Evolutionary conservation across 202 grass and related monocot genomes (phyloP), one percentile per base, ranked within the genome.

Genomic region (Digitaria exilis): DNA sequence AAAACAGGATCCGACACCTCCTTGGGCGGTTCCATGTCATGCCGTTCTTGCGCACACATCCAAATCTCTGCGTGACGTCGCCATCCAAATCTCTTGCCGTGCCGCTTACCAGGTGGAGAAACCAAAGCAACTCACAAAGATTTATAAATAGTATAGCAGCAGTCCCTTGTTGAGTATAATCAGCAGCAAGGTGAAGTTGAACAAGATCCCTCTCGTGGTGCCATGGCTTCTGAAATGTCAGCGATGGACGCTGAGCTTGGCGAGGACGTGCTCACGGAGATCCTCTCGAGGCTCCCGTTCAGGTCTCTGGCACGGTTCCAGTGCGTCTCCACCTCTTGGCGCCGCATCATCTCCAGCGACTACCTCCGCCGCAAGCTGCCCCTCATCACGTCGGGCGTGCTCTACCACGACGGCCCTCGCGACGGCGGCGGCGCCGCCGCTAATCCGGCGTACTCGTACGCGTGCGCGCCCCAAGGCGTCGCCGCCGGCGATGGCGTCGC

Each of bases 291-390:
- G 83, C 74, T 98, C 22, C 96, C 96, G n/a, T 50, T 77, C 82
- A 94, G 85, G 84, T 90, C 96, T 15, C 73, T 98, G 80, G 94
- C 88, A 37, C 79, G 91, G 60, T 95, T 91, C 88, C 90, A 88
- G 56, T 94, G 91, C 75, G 96, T 98, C 54, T 93, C 87, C 41
- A 95, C 85, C 24, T 41, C 89, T 2, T 98, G 96, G 96, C 64
- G 42, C 5, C 24, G 73, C 55, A 88, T 95, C 45, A 93, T 98
- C 89, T 79, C 93, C 41, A 86, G 87, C 78, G 86, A 95, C 61
- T 86, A 95, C 87, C 64, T 95, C 87, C 90, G 88, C 25, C 73
- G 82, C 12, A 61, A 59, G 74, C 93, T 98, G 64, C 91, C 89
- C 13, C 86, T 98, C 44, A 82, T 95, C 80, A 92, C 85, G 18